phyloP scores from a whole-genome alignment of 371 early-diverging fungal species.

The Sporodiniella umbellata region DNA sequence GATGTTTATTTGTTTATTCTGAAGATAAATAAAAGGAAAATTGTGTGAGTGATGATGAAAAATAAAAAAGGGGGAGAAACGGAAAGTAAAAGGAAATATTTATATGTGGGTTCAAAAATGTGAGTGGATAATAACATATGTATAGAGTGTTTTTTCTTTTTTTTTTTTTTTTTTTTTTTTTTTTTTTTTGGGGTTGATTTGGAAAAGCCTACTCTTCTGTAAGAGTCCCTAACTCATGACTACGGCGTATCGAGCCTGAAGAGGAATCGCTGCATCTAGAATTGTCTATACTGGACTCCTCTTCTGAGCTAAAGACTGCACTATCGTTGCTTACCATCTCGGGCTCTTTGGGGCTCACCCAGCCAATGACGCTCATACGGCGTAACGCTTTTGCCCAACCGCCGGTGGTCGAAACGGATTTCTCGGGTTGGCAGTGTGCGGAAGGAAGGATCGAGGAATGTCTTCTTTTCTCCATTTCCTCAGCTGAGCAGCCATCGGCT shows the following conservation, averaged over 20 bases:
- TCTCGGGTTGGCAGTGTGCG: slow-evolving; percentile 12
- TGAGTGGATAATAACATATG: too few relatives aligned
- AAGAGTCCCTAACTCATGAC: slow-evolving; percentile 43
- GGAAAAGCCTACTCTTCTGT: slow-evolving; percentile 46
- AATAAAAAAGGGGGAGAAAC: too few relatives aligned
- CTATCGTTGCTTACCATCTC: background rate
- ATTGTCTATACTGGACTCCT: slow-evolving; percentile 4
- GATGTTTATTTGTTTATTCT: too few relatives aligned
- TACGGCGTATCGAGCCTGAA: slow-evolving; percentile 35
- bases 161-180: too few relatives aligned
- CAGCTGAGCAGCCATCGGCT: background rate
- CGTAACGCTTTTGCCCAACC: slow-evolving; percentile 49
- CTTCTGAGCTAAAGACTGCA: slow-evolving; percentile 10
- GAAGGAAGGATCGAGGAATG: slow-evolving; percentile 14
- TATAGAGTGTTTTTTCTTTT: too few relatives aligned
- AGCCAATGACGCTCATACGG: slow-evolving; percentile 45
- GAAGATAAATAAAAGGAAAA: too few relatives aligned
- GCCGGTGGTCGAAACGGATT: slow-evolving; percentile 21
- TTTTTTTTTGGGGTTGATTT: too few relatives aligned
- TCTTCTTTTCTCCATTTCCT: slow-evolving; percentile 8
- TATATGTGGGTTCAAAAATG: too few relatives aligned
- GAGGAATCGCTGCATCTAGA: slow-evolving; percentile 14
- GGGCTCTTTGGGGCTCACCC: slow-evolving; percentile 22
- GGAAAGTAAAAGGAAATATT: too few relatives aligned
- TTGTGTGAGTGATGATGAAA: too few relatives aligned